These are phyloP conservation scores for Filobasidium floriforme DNA, from an alignment of 768 basidiomycete species.

Conservation along the genomic window DNA sequence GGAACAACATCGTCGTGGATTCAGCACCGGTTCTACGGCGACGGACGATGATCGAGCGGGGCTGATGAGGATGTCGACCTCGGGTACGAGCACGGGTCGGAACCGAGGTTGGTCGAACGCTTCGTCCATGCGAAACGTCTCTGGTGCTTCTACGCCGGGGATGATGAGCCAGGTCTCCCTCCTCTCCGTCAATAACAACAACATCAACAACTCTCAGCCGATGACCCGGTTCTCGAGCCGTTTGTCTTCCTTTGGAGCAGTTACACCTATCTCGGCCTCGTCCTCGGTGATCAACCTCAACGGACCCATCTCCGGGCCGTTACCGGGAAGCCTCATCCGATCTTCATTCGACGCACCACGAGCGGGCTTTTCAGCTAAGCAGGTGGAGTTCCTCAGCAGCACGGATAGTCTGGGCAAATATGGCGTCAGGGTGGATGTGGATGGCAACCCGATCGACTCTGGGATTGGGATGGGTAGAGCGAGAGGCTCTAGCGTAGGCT, in stretches of 20 bases:
- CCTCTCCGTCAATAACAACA: not conserved
- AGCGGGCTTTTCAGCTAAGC: conserved; percentile 16
- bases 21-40: not conserved
- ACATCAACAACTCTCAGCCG: not conserved
- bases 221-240: conserved; percentile 2
- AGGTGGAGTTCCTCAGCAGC: conserved; percentile 20
- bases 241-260: not conserved
- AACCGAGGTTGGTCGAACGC: conserved; percentile 15
- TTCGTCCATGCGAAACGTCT: not conserved
- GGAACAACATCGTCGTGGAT: conserved; percentile 2
- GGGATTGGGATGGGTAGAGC: not conserved
- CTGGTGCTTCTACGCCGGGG: conserved; percentile 4
- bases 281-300: conserved; percentile 14
- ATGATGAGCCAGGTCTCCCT: conserved; percentile 18
- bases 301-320: conserved; percentile 16
- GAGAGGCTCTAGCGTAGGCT: not conserved
- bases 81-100: conserved; percentile 13
- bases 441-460: not conserved
- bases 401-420: conserved; percentile 23
- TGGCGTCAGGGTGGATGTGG: conserved; percentile 10
- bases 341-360: conserved; percentile 16
- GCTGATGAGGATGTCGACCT: not conserved
- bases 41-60: not conserved
- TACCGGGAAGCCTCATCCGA: conserved; percentile 16
- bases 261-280: not conserved